These are phyloP conservation scores for Thermochaetoides thermophila DNA, from an alignment of 495 filamentous ascomycete species.

Conservation along the genomic window DNA sequence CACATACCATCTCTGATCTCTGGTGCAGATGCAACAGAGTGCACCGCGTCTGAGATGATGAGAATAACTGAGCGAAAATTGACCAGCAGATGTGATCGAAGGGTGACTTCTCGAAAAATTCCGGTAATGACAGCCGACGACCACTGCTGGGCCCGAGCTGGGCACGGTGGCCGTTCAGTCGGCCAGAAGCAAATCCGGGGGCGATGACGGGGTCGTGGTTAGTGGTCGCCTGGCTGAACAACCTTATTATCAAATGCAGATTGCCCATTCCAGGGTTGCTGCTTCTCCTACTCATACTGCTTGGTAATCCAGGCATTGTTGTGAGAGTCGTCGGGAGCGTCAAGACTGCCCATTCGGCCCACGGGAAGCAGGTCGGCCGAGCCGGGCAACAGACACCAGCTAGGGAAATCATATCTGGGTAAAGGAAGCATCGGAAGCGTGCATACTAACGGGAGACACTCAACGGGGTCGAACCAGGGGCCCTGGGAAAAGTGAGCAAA, in stretches of 20 bases:
- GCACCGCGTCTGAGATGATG: too few species aligned
- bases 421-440: constrained; percentile 12
- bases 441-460: constrained; percentile 9
- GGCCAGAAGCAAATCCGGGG: background rate
- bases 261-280: constrained; percentile 6
- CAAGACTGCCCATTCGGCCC: constrained; percentile 1
- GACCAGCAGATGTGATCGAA: too few species aligned
- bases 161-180: too few species aligned
- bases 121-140: too few species aligned
- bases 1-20: too few species aligned
- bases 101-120: too few species aligned
- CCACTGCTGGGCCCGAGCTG: too few species aligned
- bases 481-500: constrained; percentile 5
- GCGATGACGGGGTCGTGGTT: constrained; percentile 5
- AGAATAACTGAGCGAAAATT: too few species aligned
- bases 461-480: constrained; percentile 12
- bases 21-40: too few species aligned
- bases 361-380: too few species aligned
- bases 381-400: constrained; percentile 4
- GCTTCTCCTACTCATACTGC: background rate
- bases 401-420: constrained; percentile 4
- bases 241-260: constrained; percentile 7
- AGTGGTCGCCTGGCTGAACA: background rate
- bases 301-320: too few species aligned
- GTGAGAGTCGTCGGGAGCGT: background rate